Conservation (phyloP, 805 yeast species). For the Suhomyces pyralidae region DNA sequence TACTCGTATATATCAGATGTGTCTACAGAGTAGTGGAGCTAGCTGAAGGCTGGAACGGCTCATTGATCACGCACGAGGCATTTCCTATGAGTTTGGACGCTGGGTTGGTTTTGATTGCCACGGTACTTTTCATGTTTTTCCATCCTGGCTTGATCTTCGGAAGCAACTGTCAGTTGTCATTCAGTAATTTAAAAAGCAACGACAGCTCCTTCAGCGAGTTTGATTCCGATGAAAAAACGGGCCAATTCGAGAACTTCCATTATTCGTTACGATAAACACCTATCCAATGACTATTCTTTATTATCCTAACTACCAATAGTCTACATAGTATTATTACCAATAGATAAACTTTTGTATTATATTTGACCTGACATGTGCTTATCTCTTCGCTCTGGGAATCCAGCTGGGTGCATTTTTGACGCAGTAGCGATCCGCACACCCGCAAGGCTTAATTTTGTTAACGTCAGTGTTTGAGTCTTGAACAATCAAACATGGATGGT, state of each 20-base stretch:
- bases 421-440: conserved; percentile 40
- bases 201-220: not conserved
- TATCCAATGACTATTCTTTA: not conserved
- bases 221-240: not conserved
- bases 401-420: conserved; percentile 38
- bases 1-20: conserved; percentile 62
- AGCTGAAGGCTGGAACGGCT: conserved; percentile 69
- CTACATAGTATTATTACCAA: not conserved
- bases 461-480: conserved; percentile 54
- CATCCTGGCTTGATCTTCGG: conserved; percentile 66
- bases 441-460: conserved; percentile 36
- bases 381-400: conserved; percentile 30
- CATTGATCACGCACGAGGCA: conserved; percentile 47
- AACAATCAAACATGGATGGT: conserved; percentile 57
- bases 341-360: not conserved
- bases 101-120: conserved; percentile 23
- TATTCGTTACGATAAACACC: not conserved
- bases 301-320: not conserved
- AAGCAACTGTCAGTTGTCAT: conserved; percentile 19
- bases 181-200: not conserved
- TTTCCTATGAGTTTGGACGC: conserved; percentile 41
- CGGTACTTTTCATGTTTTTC: conserved; percentile 28
- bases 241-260: not conserved
- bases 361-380: no score
- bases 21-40: conserved; percentile 72